Conservation (phyloP, 2,329 filamentous ascomycete genomes). For the Coniochaeta ligniaria region DNA sequence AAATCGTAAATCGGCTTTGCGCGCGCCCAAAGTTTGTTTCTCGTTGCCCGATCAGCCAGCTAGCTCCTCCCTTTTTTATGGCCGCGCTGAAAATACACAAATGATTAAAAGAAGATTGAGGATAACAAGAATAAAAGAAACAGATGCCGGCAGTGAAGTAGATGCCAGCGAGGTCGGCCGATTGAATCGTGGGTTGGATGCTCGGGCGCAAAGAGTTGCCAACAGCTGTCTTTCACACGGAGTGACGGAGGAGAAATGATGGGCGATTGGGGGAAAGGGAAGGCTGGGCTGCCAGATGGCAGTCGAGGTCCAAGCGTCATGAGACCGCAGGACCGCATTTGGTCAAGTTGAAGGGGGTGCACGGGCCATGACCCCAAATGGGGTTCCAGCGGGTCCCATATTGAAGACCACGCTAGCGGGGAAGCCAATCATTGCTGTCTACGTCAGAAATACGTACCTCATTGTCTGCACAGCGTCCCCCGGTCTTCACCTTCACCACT, state of each 20-base stretch:
- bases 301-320: neutral
- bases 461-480: too few relatives aligned
- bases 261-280: neutral
- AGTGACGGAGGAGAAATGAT: neutral
- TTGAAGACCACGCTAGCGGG: neutral
- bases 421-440: neutral
- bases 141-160: neutral
- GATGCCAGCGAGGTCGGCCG: neutral
- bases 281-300: neutral
- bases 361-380: neutral
- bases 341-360: neutral
- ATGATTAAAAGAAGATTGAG: neutral
- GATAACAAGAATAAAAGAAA: neutral
- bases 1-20: neutral
- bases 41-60: neutral
- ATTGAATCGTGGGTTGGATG: neutral
- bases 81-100: neutral
- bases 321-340: neutral
- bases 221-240: neutral
- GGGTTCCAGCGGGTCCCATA: neutral
- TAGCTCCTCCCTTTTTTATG: neutral
- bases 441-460: neutral
- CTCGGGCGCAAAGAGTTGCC: neutral
- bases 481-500: too few relatives aligned
- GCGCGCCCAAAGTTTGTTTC: neutral